Conservation (phyloP, 495 filamentous ascomycete species). For the Penicillium cosmopolitanum region DNA sequence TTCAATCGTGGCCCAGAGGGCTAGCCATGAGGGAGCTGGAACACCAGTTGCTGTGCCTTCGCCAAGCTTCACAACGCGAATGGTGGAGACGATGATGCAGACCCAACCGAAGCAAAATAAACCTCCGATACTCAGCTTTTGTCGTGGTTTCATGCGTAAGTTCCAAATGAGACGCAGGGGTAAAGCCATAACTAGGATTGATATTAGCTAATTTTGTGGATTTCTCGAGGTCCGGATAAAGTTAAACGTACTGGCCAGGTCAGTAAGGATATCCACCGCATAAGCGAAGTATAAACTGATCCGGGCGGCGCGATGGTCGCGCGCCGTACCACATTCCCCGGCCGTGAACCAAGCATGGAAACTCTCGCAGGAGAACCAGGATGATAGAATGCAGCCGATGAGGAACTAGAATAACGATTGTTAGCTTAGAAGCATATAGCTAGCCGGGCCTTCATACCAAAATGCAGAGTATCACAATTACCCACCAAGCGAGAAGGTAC, state of each 20-base stretch:
- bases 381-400: conserved; percentile 40
- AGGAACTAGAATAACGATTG: conserved; percentile 22
- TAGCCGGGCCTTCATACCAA: conserved; percentile 28
- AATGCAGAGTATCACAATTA: conserved; percentile 26
- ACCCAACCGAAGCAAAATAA: conserved; percentile 55
- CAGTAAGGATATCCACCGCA: conserved; percentile 46
- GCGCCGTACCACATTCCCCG: conserved; percentile 31
- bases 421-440: neutral
- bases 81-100: conserved; percentile 54
- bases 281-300: conserved; percentile 47
- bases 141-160: conserved; percentile 44
- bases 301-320: conserved; percentile 38
- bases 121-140: conserved; percentile 51
- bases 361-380: conserved; percentile 39
- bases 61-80: conserved; percentile 46
- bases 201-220: neutral
- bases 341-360: conserved; percentile 46
- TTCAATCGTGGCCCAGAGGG: conserved; percentile 34
- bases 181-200: conserved; percentile 48
- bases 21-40: conserved; percentile 29
- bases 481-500: conserved; percentile 39
- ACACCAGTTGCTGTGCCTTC: conserved; percentile 10
- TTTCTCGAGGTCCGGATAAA: conserved; percentile 12
- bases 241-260: conserved; percentile 42
- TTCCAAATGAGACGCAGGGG: conserved; percentile 54